Evolutionary conservation across 805 yeast species (phyloP).

Genomic region (Isabelozyma gotoi): DNA sequence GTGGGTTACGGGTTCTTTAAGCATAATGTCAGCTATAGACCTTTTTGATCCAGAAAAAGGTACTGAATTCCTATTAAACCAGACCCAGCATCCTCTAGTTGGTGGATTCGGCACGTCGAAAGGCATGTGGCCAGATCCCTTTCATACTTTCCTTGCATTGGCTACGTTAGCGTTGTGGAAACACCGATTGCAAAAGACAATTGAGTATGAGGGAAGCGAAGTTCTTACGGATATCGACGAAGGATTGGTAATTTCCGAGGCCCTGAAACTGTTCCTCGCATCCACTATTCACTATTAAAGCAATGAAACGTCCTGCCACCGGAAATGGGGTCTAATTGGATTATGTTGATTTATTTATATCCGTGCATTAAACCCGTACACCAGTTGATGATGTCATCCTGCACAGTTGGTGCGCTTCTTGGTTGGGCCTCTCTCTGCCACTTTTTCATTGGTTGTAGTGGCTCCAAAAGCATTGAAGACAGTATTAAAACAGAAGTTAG

Average conservation of each 20-base stretch:
- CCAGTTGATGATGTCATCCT: background rate
- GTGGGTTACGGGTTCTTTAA: constrained; percentile 71
- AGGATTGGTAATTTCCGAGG: constrained; percentile 22
- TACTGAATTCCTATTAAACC: constrained; percentile 44
- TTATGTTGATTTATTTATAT: too few species aligned
- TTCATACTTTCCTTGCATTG: constrained; percentile 63
- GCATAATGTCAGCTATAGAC: constrained; percentile 33
- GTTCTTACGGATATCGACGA: constrained; percentile 22
- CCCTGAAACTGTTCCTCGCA: constrained; percentile 10
- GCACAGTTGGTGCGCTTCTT: too few species aligned
- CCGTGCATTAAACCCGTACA: too few species aligned
- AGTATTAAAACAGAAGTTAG: too few species aligned
- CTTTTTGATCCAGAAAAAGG: constrained; percentile 38
- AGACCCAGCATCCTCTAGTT: constrained; percentile 58
- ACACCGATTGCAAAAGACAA: background rate
- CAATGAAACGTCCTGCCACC: too few species aligned
- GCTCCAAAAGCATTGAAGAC: background rate
- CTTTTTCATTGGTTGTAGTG: background rate
- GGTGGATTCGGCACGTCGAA: constrained; percentile 82
- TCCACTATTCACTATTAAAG: background rate
- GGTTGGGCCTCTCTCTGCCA: background rate
- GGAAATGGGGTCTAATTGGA: too few species aligned
- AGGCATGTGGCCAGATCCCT: constrained; percentile 66
- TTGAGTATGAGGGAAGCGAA: constrained; percentile 5
- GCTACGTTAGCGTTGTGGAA: constrained; percentile 32